Conservation (phyloP, 2,329 filamentous ascomycete genomes). For the Fusarium lateritium region DNA sequence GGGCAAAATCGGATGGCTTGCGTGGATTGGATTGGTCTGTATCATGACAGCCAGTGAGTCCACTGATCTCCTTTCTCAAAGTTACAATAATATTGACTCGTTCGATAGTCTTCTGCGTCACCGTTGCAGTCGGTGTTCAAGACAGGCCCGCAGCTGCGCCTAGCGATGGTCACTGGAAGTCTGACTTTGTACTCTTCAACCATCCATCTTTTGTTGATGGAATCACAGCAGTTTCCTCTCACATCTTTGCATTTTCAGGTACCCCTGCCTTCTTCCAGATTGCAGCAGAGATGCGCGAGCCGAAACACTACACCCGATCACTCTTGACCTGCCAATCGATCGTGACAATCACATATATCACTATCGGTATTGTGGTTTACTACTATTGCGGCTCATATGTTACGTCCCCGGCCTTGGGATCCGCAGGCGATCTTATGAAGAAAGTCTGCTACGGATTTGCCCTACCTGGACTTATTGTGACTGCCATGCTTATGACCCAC, state of each 20-base stretch:
- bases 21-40: constrained; percentile 48
- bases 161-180: constrained; percentile 42
- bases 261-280: constrained; percentile 54
- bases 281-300: constrained; percentile 53
- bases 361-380: constrained; percentile 59
- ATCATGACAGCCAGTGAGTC: constrained; percentile 39
- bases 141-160: constrained; percentile 36
- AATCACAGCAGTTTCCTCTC: constrained; percentile 51
- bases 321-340: constrained; percentile 45
- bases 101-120: constrained; percentile 35
- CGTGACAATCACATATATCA: constrained; percentile 52
- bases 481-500: constrained; percentile 44
- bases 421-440: constrained; percentile 59
- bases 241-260: constrained; percentile 57
- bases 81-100: neutral
- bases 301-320: constrained; percentile 38
- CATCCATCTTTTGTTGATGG: constrained; percentile 52
- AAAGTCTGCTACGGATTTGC: constrained; percentile 60
- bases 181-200: constrained; percentile 52
- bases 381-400: constrained; percentile 63
- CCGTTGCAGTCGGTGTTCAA: constrained; percentile 33
- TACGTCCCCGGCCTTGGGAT: constrained; percentile 62
- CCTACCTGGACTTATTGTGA: constrained; percentile 50
- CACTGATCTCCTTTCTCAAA: accelerated
- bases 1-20: constrained; percentile 53